A percentile compares a stretch with the other conserved stretches of the same genome.
phyloP scores from a whole-genome alignment of 805 yeast species.

The Kuraishia floccosa region DNA sequence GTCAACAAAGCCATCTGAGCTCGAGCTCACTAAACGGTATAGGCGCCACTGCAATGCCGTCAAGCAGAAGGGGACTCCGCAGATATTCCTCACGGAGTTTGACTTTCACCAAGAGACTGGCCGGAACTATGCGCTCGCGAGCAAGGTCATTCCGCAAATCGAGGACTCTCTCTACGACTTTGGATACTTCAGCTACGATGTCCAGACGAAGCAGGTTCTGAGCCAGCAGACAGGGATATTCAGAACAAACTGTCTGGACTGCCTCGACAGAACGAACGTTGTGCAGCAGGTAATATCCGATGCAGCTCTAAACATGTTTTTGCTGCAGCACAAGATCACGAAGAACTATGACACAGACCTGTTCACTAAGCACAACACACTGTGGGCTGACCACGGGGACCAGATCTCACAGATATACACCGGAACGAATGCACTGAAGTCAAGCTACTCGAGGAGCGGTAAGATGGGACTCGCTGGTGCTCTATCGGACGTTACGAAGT shows the following conservation, averaged over 20 bases:
- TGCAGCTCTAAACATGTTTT: slow-evolving; percentile 49
- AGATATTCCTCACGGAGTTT: slow-evolving; percentile 61
- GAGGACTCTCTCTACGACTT: slow-evolving; percentile 60
- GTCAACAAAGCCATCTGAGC: slow-evolving; percentile 71
- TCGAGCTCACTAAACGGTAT: slow-evolving; percentile 58
- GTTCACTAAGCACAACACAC: slow-evolving; percentile 62
- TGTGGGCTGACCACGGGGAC: slow-evolving; percentile 99
- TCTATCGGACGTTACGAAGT: slow-evolving; percentile 91
- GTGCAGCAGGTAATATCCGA: slow-evolving; percentile 76
- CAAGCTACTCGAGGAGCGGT: slow-evolving; percentile 89
- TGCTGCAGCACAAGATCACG: slow-evolving; percentile 27
- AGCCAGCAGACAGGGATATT: slow-evolving; percentile 86
- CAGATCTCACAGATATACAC: slow-evolving; percentile 92
- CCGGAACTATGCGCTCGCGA: slow-evolving; percentile 79
- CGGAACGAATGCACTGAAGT: slow-evolving; percentile 94
- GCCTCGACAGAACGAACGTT: slow-evolving; percentile 88
- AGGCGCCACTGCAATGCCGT: slow-evolving; percentile 42
- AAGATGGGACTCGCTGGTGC: slow-evolving; percentile 97
- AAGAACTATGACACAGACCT: slow-evolving; percentile 35
- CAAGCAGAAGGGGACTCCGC: slow-evolving; percentile 20
- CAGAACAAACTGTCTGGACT: slow-evolving; percentile 88
- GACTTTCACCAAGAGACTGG: slow-evolving; percentile 93
- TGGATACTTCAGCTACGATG: slow-evolving; percentile 76
- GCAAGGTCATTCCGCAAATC: slow-evolving; percentile 51
- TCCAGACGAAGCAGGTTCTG: slow-evolving; percentile 35